Base-by-base conservation (phyloP, 2,329 filamentous ascomycete species). In the Pseudonectria foliicola region DNA sequence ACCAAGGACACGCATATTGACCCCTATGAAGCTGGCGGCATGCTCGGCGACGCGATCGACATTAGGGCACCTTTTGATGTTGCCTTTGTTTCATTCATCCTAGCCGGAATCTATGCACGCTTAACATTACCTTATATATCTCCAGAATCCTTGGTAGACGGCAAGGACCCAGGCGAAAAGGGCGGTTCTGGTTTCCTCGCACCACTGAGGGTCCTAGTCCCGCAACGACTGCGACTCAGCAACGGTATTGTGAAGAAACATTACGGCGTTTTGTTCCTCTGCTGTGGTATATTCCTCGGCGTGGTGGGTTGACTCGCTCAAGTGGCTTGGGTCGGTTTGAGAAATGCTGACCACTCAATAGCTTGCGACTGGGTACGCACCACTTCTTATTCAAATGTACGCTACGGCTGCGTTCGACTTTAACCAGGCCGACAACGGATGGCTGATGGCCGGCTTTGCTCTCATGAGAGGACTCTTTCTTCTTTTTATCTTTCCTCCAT, bases 311-410 rank as follows among this genome's bases (percentile, higher is more conserved):
- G 8, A 24, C 1, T 21, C 18, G 8, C 21, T 16, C 25, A n/a
- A 16, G 14, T 10, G 3, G 4, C 10, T 13, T 6, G 10, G 5
- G 13, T 35, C 10, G 28, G 13, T n/a, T 31, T 40, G 7, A 46
- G 13, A n/a, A 13, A 10, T 8, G n/a, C n/a, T n/a, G n/a, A n/a
- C n/a, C 25, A 18, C 6, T 13, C 3, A 4, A 13, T 35, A 71
- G 51, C 65, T 84, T 2, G 80, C 81, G 0, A 84, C 81, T 0
- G 79, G 77, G 2, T 85, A 82, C 37, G 78, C 80, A 0, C 75
- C 77, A 0, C 64, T 75, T 0, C 59, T 85, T 0, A 67, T 77
- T 23, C 74, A 77, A 42, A 68, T 77, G 63, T 77, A 76, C 36
- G 71, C 71, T 3, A 76, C 73, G 0, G 67, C 72, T 1, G 62